A percentile compares a stretch with the other conserved stretches of the same genome.
These are phyloP conservation scores for Pseudogymnoascus verrucosus DNA, from an alignment of 2,329 filamentous ascomycete genomes.

Conservation along the genomic window DNA sequence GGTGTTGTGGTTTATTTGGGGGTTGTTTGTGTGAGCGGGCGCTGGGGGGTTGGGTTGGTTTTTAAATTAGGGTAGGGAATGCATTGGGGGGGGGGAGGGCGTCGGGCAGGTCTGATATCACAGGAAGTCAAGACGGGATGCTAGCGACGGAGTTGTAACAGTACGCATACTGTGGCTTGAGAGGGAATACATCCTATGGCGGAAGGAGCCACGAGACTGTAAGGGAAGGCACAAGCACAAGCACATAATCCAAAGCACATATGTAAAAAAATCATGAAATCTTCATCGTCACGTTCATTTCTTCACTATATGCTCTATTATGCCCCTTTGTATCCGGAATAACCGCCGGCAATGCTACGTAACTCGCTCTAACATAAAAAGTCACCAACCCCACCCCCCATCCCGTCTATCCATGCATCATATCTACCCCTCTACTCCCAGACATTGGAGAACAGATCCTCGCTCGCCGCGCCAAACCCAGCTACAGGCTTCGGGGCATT, in stretches of 20 bases:
- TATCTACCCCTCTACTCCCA: slow-evolving; percentile 57
- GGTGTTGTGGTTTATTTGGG: slow-evolving; percentile 55
- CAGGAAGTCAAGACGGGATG: background rate
- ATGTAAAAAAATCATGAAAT: slow-evolving; percentile 7
- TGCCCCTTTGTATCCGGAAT: background rate
- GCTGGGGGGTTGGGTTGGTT: background rate
- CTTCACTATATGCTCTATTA: slow-evolving; percentile 1
- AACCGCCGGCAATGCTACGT: slow-evolving; percentile 6
- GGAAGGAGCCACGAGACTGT: background rate
- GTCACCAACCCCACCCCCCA: background rate
- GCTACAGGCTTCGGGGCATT: slow-evolving; percentile 46
- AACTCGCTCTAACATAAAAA: slow-evolving; percentile 5
- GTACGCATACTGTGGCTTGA: background rate
- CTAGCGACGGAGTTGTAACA: background rate
- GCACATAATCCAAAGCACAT: background rate
- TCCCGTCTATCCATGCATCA: background rate
- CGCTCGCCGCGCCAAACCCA: slow-evolving; percentile 55
- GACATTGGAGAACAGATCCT: slow-evolving; percentile 92
- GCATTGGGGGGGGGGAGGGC: background rate
- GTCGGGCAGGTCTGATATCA: slow-evolving; percentile 5
- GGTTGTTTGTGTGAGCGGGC: slow-evolving; percentile 23
- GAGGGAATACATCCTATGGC: background rate
- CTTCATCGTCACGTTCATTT: background rate
- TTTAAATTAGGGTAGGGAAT: background rate
- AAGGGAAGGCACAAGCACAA: background rate